Base-by-base conservation (phyloP, 176 grass and related monocot genomes). In the Oryza rufipogon region DNA sequence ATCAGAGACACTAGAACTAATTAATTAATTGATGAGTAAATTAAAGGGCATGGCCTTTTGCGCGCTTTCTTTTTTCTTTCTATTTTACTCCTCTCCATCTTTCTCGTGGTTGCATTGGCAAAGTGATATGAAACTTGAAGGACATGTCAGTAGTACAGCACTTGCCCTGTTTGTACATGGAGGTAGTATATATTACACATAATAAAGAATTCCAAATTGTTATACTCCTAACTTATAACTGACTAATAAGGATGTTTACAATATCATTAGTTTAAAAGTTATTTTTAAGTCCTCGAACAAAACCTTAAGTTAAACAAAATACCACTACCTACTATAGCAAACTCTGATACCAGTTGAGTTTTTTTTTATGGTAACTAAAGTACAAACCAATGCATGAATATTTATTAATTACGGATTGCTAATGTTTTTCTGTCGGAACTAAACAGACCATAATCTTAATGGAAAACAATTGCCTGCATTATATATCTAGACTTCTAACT, bases 211-310 rank as follows among this genome's bases (percentile, higher is more conserved):
- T 25, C 39, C 5, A 15, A 42, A 72, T 26, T 45, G 12, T 46
- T 72, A 46, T 28, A 28, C 28, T 28, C 28, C 28, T 28, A 28
- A 28, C 28, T 28, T 28, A 28, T 14, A 45, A 25, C n/a, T 22
- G 20, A 46, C 19, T 45, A 72, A 23, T 63, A 22, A 63, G 19
- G 42, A 14, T 19, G 46, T 48, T 28, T 47, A 73, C 42, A 26
- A 28, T 15, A 16, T 73, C 15, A 9, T 73, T 26, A 26, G 3
- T 9, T 13, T 72, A 69, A 13, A 47, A 14, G 45, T 26, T 73
- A 15, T 15, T 73, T 73, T 73, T 63, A 23, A 63, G 58, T 63
- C 20, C 58, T 63, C n/a, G 20, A 63, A 22, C 68, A 71, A 71
- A 19, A 6, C 10, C 1, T 11, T 6, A 66, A 71, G 22, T 70